Evolutionary conservation across 176 grass and related monocot genomes (phyloP), one percentile per base, ranked within the genome.

Genomic region (Oryza australiensis): DNA sequence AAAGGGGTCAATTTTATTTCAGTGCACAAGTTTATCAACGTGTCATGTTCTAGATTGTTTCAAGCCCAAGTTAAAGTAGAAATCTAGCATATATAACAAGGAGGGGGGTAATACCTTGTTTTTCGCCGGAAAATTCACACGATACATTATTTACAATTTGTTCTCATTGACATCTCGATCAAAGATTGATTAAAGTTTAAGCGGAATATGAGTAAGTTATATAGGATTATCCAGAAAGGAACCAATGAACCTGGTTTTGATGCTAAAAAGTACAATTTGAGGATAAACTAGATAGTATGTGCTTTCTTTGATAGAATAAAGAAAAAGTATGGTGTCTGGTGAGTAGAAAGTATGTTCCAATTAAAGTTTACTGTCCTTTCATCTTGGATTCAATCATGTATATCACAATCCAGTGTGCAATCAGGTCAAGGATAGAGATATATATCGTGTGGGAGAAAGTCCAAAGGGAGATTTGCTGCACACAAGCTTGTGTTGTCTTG

Each of bases 351-450:
- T 11, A 66, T 34, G 20, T 64, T 77, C 49, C 72, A 24, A 16
- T 12, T 76, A 60, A 80, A 26, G 40, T 48, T 83, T 51, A 18
- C 24, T 72, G 38, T 53, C 62, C 59, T 78, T 81, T 66, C 70
- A 37, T 26, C 73, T 86, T 78, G 46, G 66, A 81, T 41, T 41
- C 72, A 89, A 66, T 67, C 83, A 86, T 65, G n/a, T 76, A 12
- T 18, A 76, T 73, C 78, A 13, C 88, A 24, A 41, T 88, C 51
- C 20, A 37, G 72, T 24, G 73, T 40, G 78, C 88, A 29, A 82
- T 73, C 73, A 71, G 66, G 87, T 86, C 87, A 86, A 82, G 66
- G 13, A n/a, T 12, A 77, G 64, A 73, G 77, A 82, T 81, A 81
- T 81, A 81, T 72, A 63, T 82, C 72, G 48, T 77, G 87, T 72